Evolutionary conservation across 192 early-diverging fungal species (phyloP), one percentile per base, ranked within the genome.

Genomic region (Mortierella claussenii): DNA sequence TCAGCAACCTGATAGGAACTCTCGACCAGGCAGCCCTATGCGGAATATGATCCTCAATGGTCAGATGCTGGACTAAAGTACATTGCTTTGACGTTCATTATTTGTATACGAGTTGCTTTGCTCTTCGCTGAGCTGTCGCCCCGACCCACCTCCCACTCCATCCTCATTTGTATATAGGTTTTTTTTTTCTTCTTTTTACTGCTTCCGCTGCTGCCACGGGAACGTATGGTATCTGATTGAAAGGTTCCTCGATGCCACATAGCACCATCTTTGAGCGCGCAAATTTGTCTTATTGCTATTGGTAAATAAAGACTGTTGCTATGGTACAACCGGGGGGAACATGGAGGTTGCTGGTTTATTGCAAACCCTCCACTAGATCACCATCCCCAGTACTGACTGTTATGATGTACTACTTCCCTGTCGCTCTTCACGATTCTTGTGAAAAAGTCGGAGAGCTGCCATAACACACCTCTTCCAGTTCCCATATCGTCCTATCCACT

Each of bases 381-480:
- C 47, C n/a, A 21, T 17, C 21, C 17, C 21, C 18, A 44, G 12
- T 26, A 57, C 13, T 17, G 11, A 4, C 10, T 44, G 18, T 2
- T 13, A 27, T 21, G 26, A 31, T 3, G 23, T 11, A 10, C 20
- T 26, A 51, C 21, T 23, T n/a, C n/a, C 4, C 36, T 40, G 10
- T 46, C 8, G 56, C 46, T n/a, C n/a, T n/a, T n/a, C n/a, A n/a
- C n/a, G n/a, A n/a, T n/a, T n/a, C n/a, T n/a, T n/a, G n/a, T n/a
- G 37, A 40, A 40, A 40, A 40, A 40, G 36, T 3, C 37, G 37
- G 51, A 32, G 32, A 37, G 20, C 28, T 45, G 2, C 79, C 65
- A 57, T 80, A 85, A 62, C 69, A 69, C 28, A 69, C 75, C 42
- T 80, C 64, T 42, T 85, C 83, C 66, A 85, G 61, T 36, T 85